phyloP scores from a whole-genome alignment of 129 eudicot species.

The Tagetes patula region DNA sequence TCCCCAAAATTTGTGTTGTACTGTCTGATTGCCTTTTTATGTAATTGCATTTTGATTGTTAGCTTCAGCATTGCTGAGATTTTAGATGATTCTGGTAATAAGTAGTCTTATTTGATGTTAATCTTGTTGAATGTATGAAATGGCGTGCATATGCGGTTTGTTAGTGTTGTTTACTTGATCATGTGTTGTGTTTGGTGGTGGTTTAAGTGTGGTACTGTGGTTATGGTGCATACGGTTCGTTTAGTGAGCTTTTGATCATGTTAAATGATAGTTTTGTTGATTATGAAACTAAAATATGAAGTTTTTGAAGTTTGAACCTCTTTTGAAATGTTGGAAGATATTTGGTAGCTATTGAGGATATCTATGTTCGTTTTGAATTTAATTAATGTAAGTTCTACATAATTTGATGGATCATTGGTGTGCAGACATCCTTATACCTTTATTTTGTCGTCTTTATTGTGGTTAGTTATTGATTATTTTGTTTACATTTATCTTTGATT shows the following conservation, averaged over 20 bases:
- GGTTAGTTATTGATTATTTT: not conserved
- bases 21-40: no score
- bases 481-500: not conserved
- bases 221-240: no score
- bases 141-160: no score
- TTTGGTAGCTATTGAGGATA: not conserved
- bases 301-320: not conserved
- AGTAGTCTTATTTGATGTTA: no score
- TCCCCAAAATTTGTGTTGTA: no score
- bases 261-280: not conserved
- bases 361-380: not conserved
- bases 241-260: not conserved
- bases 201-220: no score
- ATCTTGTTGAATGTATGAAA: no score
- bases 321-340: not conserved
- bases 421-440: conserved; percentile 3
- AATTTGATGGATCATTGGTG: conserved; percentile 4
- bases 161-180: no score
- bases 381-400: not conserved
- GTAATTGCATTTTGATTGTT: no score
- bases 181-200: no score
- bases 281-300: not conserved
- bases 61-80: no score
- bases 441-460: not conserved
- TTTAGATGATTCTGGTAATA: no score